Base-by-base conservation (phyloP, 495 filamentous ascomycete genomes). In the Penicillium turbatum region DNA sequence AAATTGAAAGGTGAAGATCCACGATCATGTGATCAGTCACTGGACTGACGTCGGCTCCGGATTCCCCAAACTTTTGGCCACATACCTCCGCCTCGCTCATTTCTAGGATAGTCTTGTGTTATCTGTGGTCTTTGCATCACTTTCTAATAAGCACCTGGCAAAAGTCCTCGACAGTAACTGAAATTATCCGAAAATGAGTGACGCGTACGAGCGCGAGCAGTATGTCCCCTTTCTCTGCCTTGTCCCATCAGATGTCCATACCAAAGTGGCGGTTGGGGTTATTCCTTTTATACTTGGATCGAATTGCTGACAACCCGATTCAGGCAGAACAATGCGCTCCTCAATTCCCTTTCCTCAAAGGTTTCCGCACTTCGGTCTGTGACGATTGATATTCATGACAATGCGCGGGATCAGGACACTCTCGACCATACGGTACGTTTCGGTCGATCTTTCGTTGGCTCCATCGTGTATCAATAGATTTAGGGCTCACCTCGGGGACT, bases 351-450 rank as follows among this genome's bases (percentile, higher is more conserved):
- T 19, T 85, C 88, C 13, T 79, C 80, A 24, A 98, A 98, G 71
- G 90, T 97, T 29, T 88, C 88, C 39, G 89, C 90, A 31, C 81
- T 98, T 47, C 91, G 92, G 63, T 86, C 86, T 59, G 90, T 98
- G n/a, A 98, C 93, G n/a, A 84, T 97, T 39, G 89, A 97, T 73
- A 98, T 98, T 67, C 95, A 97, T 74, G 91, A 97, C 73, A 88
- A 91, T 65, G 93, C 93, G 35, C 81, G 89, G 35, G 82, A 86
- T 62, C 92, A 96, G 63, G 82, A 86, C 47, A 79, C 93, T 26
- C 88, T 98, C 53, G 90, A 97, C 68, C 80, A 82, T 60, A 89
- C 88, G 38, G 90, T 95, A 82, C 15, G 82, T 72, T 42, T 46
- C 17, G 1, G 24, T 48, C 21, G 4, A 56, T 50, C 32, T 36